Conservation (phyloP, 805 yeast species). For the Spathaspora boniae region DNA sequence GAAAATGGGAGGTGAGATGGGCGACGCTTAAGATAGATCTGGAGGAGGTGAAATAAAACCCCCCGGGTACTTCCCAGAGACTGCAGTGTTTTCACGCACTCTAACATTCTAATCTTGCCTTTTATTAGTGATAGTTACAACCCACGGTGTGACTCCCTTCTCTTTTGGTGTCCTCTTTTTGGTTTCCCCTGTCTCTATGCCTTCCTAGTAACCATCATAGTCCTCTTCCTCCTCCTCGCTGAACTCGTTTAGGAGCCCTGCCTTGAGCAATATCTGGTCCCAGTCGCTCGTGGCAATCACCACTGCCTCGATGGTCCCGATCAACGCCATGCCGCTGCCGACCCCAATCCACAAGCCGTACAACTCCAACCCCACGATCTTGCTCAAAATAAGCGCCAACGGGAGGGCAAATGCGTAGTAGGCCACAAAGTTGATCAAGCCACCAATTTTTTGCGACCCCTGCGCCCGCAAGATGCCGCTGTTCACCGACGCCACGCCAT, state of each 20-base stretch:
- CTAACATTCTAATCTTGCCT: too few relatives aligned
- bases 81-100: too few relatives aligned
- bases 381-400: slow-evolving; percentile 54
- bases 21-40: too few relatives aligned
- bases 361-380: slow-evolving; percentile 41
- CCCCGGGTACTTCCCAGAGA: too few relatives aligned
- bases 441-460: slow-evolving; percentile 74
- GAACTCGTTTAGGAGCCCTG: slow-evolving; percentile 20
- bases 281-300: slow-evolving; percentile 51
- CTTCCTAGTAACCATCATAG: background rate
- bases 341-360: slow-evolving; percentile 74
- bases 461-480: slow-evolving; percentile 74
- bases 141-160: too few relatives aligned
- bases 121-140: too few relatives aligned
- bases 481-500: slow-evolving; percentile 67
- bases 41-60: too few relatives aligned
- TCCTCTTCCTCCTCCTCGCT: slow-evolving; percentile 11
- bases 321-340: slow-evolving; percentile 58
- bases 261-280: slow-evolving; percentile 41
- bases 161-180: too few relatives aligned
- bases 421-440: slow-evolving; percentile 61
- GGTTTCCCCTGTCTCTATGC: background rate
- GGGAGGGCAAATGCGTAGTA: slow-evolving; percentile 75
- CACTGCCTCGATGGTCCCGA: slow-evolving; percentile 47
- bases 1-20: too few relatives aligned